These are phyloP conservation scores for Tarenaya hassleriana DNA, from an alignment of 345 rosid species.

Conservation along the genomic window DNA sequence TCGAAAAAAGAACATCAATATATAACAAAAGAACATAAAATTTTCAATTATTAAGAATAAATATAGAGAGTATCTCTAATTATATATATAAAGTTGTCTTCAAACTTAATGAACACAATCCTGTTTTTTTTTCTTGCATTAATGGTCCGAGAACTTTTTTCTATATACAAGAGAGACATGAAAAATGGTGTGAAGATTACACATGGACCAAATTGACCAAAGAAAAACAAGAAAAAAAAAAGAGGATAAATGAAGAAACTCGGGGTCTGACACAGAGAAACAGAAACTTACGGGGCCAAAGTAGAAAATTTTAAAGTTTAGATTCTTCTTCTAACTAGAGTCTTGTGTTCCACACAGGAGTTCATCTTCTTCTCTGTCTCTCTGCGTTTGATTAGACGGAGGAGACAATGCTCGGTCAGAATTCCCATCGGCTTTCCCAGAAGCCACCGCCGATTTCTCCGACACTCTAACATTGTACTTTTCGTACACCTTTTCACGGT, in stretches of 20 bases:
- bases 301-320: constrained; percentile 19
- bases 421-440: constrained; percentile 18
- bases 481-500: constrained; percentile 79
- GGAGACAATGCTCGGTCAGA: constrained; percentile 15
- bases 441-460: constrained; percentile 51
- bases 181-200: constrained; percentile 8
- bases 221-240: neutral
- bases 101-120: no score
- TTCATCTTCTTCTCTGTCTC: constrained; percentile 25
- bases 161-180: constrained; percentile 15
- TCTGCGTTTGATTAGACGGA: constrained; percentile 38
- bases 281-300: constrained; percentile 12
- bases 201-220: constrained; percentile 11
- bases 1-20: no score
- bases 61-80: no score
- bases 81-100: no score
- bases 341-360: neutral
- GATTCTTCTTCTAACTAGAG: constrained; percentile 13
- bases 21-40: no score
- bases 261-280: constrained; percentile 13
- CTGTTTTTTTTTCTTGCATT: no score
- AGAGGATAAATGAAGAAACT: constrained; percentile 14
- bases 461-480: constrained; percentile 70
- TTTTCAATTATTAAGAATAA: no score
- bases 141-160: neutral